Evolutionary conservation across 805 yeast genomes (phyloP), one percentile per base, ranked within the genome.

Genomic region (Pichia insulana): DNA sequence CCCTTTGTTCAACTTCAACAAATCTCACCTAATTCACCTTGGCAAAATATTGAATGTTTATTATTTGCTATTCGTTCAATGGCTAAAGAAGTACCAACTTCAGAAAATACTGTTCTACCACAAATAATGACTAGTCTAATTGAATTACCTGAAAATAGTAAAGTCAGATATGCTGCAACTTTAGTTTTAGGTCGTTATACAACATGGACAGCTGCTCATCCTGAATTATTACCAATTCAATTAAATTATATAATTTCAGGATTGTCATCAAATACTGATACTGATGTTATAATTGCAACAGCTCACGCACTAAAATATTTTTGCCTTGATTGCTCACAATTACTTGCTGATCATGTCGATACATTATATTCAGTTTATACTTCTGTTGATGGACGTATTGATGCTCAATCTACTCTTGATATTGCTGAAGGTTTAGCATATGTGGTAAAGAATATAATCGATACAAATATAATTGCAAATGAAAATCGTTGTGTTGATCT

Each of bases 181-280:
- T 70, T 92, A 55, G 95, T 92, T 1, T 66, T 92, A 33, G 97
- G 98, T n/a, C 72, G 98, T 53, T 92, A 92, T 61, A 85, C 97
- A 2, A 87, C 83, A 63, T 92, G 98, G 97, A 86, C 97, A 0
- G 68, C 88, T 4, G 73, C 77, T 50, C 94, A 92, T 62, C 88
- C 95, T 4, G 81, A 83, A 47, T 82, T 70, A 52, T 68, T 94
- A 46, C 92, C 85, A 60, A 73, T 78, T 37, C 96, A 89, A 60
- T 70, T 92, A 44, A 79, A 82, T 48, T 92, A 88, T 59, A 86
- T 94, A 49, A 82, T 82, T 43, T 71, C 69, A 46, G 95, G 96
- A 0, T 83, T 87, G 8, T 22, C 25, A 22, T 6, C 25, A 22
- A 22, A 22, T 22, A 22, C 25, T 6, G 25, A 22, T 22, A 22